phyloP scores from a whole-genome alignment of 176 grass and related monocot species.

The Ensete ventricosum region DNA sequence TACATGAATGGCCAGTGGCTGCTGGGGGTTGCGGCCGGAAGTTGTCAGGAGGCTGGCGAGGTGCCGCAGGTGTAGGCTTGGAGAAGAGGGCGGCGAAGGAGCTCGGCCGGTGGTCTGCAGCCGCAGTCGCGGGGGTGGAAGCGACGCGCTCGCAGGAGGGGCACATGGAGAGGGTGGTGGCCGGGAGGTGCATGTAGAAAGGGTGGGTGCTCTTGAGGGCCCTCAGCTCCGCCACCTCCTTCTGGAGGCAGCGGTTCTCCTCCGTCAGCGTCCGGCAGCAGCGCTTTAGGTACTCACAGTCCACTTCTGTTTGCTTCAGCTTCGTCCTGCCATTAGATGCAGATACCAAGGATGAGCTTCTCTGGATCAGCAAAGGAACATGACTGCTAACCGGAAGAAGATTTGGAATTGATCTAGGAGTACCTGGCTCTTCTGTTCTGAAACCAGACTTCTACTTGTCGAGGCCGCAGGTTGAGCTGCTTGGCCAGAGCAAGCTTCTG shows the following conservation, averaged over 20 bases:
- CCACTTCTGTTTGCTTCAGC: constrained; percentile 97
- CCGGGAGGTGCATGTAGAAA: constrained; percentile 90
- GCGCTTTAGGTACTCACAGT: constrained; percentile 95
- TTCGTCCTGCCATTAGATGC: constrained; percentile 52
- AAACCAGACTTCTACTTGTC: constrained; percentile 9
- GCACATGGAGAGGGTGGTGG: constrained; percentile 92
- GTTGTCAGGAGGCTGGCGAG: no score
- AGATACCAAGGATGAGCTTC: background rate
- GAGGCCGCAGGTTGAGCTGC: background rate
- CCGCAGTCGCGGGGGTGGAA: background rate
- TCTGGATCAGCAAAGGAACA: no score
- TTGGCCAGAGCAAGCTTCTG: constrained; percentile 7
- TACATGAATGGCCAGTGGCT: no score
- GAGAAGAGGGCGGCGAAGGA: background rate
- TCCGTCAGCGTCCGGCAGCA: constrained; percentile 93
- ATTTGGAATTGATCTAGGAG: background rate
- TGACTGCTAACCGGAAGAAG: background rate
- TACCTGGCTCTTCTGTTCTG: constrained; percentile 8
- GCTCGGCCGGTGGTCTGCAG: background rate
- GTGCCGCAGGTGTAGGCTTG: background rate
- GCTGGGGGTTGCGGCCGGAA: no score
- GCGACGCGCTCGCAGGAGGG: constrained; percentile 87
- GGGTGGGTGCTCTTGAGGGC: constrained; percentile 72
- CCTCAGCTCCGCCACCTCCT: constrained; percentile 75
- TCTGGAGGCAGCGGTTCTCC: constrained; percentile 91